Evolutionary conservation across 1,139 yeast genomes (phyloP).

Genomic region (Ogataea hybrid): DNA sequence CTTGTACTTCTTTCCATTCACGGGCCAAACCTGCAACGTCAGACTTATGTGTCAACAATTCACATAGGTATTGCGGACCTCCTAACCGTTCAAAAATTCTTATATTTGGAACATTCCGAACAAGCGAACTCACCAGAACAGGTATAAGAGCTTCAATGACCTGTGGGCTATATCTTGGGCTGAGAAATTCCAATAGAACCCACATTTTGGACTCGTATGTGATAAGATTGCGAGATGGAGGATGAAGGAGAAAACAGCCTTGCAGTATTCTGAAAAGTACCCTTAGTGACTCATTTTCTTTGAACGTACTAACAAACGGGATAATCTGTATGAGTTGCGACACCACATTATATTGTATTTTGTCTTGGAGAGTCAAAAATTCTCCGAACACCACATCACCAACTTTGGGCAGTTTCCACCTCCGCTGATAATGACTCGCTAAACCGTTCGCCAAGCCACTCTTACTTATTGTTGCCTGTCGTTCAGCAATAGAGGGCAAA

Average conservation of each 20-base stretch:
- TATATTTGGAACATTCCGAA: conserved; percentile 55
- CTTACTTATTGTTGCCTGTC: too few relatives aligned
- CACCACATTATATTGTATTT: conserved; percentile 48
- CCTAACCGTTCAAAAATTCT: conserved; percentile 56
- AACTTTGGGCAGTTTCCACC: conserved; percentile 31
- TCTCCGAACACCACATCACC: conserved; percentile 35
- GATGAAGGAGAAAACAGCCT: conserved; percentile 63
- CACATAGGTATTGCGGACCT: conserved; percentile 57
- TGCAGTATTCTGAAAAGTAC: conserved; percentile 47
- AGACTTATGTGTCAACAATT: conserved; percentile 33
- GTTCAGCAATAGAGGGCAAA: too few relatives aligned
- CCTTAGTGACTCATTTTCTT: conserved; percentile 1
- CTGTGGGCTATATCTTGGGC: conserved; percentile 17
- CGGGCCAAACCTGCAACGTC: conserved; percentile 7
- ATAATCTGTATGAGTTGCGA: conserved; percentile 17
- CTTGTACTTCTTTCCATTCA: conserved; percentile 45
- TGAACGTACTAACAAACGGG: conserved; percentile 8
- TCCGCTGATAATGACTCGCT: conserved; percentile 8
- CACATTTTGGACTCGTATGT: conserved; percentile 34
- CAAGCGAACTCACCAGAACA: conserved; percentile 58
- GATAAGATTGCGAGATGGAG: conserved; percentile 51
- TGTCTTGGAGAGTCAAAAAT: conserved; percentile 51
- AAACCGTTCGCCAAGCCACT: too few relatives aligned
- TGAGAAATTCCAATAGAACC: conserved; percentile 19
- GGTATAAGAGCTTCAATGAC: conserved; percentile 50